These are phyloP conservation scores for Curvularia spicifera DNA, from an alignment of 2,329 filamentous ascomycete genomes.

Conservation along the genomic window DNA sequence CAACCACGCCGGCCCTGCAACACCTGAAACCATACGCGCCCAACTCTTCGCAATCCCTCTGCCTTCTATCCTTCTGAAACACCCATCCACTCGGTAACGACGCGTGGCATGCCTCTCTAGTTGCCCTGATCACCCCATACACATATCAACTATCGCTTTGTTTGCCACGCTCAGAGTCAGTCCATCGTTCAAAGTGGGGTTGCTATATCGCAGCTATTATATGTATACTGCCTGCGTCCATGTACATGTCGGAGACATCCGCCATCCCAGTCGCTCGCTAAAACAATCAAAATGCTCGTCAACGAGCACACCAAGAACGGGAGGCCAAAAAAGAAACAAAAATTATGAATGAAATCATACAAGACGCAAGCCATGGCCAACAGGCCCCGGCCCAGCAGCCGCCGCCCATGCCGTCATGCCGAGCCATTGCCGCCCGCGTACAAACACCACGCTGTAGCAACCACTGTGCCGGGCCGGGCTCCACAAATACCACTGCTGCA, in stretches of 20 bases:
- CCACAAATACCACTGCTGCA: conserved; percentile 3
- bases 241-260: conserved; percentile 16
- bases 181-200: conserved; percentile 14
- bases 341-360: too few species aligned
- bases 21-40: conserved; percentile 15
- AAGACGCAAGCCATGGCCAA: neutral
- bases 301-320: conserved; percentile 7
- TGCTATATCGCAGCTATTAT: conserved; percentile 32
- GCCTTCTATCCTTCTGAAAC: neutral
- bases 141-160: neutral
- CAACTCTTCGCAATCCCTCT: conserved; percentile 2
- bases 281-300: conserved; percentile 14
- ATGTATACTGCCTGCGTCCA: conserved; percentile 18
- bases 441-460: conserved; percentile 3
- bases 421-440: conserved; percentile 1
- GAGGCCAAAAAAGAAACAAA: neutral
- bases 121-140: neutral
- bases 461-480: conserved; percentile 6
- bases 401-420: conserved; percentile 5
- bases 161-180: conserved; percentile 4
- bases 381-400: conserved; percentile 1
- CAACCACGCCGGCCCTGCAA: conserved; percentile 6
- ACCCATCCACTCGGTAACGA: conserved; percentile 18
- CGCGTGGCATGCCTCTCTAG: conserved; percentile 23
- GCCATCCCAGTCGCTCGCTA: conserved; percentile 21